phyloP scores from a whole-genome alignment of 306 rosid species.

The Canavalia ensiformis region DNA sequence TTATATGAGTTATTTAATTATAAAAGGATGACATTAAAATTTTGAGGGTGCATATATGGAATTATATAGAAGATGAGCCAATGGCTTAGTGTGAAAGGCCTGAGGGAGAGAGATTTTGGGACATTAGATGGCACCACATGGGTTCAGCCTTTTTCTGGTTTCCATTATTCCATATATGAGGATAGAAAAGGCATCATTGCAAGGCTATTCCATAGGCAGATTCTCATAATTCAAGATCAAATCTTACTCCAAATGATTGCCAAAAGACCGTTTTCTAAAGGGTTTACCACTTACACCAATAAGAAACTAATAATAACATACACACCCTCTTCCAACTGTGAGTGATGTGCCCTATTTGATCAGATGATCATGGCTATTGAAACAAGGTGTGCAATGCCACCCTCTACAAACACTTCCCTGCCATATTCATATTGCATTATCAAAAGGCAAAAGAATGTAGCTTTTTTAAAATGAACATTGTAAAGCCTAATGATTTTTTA shows the following conservation, averaged over 20 bases:
- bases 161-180: conserved; percentile 63
- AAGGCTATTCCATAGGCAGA: conserved; percentile 60
- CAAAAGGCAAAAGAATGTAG: neutral
- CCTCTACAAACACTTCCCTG: neutral
- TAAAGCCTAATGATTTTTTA: conserved; percentile 43
- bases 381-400: conserved; percentile 33
- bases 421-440: neutral
- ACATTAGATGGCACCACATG: conserved; percentile 58
- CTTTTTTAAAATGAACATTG: conserved; percentile 41
- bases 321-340: neutral
- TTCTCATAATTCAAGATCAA: conserved; percentile 53
- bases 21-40: neutral
- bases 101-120: conserved; percentile 36
- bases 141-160: conserved; percentile 64
- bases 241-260: conserved; percentile 69
- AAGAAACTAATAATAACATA: neutral
- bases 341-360: conserved; percentile 22
- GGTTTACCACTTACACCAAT: conserved; percentile 41
- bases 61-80: neutral
- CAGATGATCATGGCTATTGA: conserved; percentile 45
- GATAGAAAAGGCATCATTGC: conserved; percentile 56
- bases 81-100: conserved; percentile 6
- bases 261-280: conserved; percentile 33
- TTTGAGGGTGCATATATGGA: neutral
- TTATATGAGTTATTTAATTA: too few species aligned